A percentile compares a stretch with the other conserved stretches of the same genome.
Evolutionary conservation across 1,139 yeast genomes (phyloP).

Genomic region (Sugiyamaella xylanicola): DNA sequence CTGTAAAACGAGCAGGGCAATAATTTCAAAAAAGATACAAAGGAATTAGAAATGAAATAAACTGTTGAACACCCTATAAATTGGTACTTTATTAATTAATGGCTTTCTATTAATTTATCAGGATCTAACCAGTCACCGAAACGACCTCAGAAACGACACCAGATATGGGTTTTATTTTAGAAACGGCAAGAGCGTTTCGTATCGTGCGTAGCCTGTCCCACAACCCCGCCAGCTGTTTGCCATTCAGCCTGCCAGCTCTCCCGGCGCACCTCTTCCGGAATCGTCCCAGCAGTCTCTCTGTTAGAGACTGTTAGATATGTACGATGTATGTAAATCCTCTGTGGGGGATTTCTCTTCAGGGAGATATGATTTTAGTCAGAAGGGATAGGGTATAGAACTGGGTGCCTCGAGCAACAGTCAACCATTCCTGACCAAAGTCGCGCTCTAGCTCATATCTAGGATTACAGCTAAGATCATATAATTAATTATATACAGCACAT

Average conservation of each 20-base stretch:
- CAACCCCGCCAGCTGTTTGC: neutral
- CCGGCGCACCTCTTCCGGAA: neutral
- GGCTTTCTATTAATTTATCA: too few species aligned
- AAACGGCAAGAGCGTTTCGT: too few species aligned
- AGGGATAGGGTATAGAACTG: neutral
- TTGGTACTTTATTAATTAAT: neutral
- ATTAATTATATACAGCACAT: too few species aligned
- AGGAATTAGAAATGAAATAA: neutral
- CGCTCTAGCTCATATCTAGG: too few species aligned
- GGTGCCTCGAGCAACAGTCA: neutral
- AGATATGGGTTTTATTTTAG: too few species aligned
- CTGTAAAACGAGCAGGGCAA: neutral
- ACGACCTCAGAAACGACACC: too few species aligned
- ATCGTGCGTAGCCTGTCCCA: too few species aligned
- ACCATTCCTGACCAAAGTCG: too few species aligned
- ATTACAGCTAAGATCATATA: too few species aligned
- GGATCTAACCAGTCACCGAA: too few species aligned
- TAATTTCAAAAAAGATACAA: neutral
- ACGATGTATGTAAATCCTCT: neutral
- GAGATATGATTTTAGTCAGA: neutral
- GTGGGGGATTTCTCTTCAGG: neutral
- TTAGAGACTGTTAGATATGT: neutral
- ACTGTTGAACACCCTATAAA: neutral
- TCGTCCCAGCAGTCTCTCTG: neutral
- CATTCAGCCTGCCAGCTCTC: neutral